Evolutionary conservation across 192 early-diverging fungal species (phyloP), one percentile per base, ranked within the genome.

Genomic region (Backusella macrospora): DNA sequence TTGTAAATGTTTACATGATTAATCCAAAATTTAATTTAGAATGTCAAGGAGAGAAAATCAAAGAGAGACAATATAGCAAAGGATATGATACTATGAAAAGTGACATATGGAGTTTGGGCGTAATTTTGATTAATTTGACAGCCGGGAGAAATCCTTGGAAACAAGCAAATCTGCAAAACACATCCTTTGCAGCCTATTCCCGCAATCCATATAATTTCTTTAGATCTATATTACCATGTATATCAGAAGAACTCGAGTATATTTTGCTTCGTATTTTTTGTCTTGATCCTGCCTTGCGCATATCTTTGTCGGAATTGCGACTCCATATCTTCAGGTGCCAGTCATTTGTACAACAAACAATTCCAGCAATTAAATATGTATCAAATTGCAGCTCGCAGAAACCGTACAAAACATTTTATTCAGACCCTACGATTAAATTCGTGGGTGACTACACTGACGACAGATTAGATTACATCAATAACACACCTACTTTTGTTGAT

Each of bases 91-190:
- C 83, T 42, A 80, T 82, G 13, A 64, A 79, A 16, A 88, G 86
- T 29, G 97, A 99, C 76, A 85, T 99, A 78, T 99, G 97, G 97
- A 94, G 92, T 46, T 80, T 97, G 26, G 97, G 97, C 21, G 93
- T 99, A 5, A 97, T 98, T 65, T 86, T 96, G 18, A 95, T 96
- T 74, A 97, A 87, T 52, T 74, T 87, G 88, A 81, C 90, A 77
- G 78, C 87, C 89, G 75, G 96, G 84, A 78, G 97, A 86, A 71
- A 96, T 86, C 86, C 97, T 88, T 88, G 86, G 86, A 88, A 86
- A 47, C 83, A 83, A 71, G 79, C 97, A 86, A 77, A 93, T 89
- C 74, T 86, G 78, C 23, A 89, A 76, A 77, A 91, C 79, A 78
- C 78, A 75, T 84, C 83, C 62, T 86, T 90, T 84, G 72, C 86